Percentiles rank a stretch among this genome's conserved stretches.
These are phyloP conservation scores for Mortierella sp. DNA, from an alignment of 371 early-diverging fungal genomes.

Conservation along the genomic window DNA sequence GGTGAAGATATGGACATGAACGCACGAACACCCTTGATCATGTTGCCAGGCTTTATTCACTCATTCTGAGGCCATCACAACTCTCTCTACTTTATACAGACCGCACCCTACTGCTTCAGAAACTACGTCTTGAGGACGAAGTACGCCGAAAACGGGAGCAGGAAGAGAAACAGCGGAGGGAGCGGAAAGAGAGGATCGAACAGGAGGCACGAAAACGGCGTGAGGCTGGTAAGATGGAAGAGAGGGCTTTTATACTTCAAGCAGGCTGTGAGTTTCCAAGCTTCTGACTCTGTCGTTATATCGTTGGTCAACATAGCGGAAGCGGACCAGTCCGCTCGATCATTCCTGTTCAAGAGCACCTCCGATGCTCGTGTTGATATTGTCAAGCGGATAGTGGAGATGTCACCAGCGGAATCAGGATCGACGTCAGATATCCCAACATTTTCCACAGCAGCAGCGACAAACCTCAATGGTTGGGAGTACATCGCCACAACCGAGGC, in stretches of 20 bases:
- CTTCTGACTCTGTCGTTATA: background rate
- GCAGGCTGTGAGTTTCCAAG: too few species aligned
- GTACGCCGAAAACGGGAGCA: conserved; percentile 27
- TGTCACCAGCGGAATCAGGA: conserved; percentile 11
- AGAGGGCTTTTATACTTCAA: too few species aligned
- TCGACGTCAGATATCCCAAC: conserved; percentile 10
- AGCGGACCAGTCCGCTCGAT: conserved; percentile 38
- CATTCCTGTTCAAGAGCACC: conserved; percentile 30
- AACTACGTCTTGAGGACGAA: conserved; percentile 42
- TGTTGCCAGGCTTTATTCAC: background rate
- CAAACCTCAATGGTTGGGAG: conserved; percentile 44
- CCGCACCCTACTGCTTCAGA: conserved; percentile 35
- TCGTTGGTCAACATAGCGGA: conserved; percentile 12
- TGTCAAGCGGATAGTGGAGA: conserved; percentile 39
- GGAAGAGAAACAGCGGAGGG: background rate
- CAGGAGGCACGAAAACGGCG: conserved; percentile 40
- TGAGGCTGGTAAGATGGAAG: conserved; percentile 21
- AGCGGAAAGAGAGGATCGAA: conserved; percentile 23
- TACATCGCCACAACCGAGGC: conserved; percentile 16
- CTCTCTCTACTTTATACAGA: conserved; percentile 11
- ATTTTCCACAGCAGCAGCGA: conserved; percentile 17
- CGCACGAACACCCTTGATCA: too few species aligned
- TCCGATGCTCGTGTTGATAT: conserved; percentile 12
- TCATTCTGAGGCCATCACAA: background rate
- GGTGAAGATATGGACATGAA: conserved; percentile 7